Evolutionary conservation across 331 rosid genomes (phyloP).

Genomic region (Phaseolus coccineus): DNA sequence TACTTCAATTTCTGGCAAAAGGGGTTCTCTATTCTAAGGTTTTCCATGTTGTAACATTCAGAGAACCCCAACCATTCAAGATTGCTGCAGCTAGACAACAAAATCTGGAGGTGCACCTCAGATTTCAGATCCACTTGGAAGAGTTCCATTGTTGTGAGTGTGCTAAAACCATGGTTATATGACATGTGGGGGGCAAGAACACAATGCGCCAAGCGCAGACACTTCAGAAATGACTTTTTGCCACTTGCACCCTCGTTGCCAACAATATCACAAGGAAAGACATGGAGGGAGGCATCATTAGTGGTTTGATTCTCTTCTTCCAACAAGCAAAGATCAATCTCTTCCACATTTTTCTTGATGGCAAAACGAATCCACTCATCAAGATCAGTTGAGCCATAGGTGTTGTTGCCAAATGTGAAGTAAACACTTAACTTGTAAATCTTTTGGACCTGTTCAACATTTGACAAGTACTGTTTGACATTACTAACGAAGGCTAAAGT

Average conservation of each 20-base stretch:
- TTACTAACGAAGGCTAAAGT: not conserved
- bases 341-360: slow-evolving; percentile 34
- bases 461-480: slow-evolving; percentile 38
- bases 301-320: slow-evolving; percentile 43
- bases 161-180: slow-evolving; percentile 17
- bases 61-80: slow-evolving; percentile 43
- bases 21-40: slow-evolving; percentile 27
- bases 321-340: slow-evolving; percentile 48
- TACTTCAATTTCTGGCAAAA: slow-evolving; percentile 40
- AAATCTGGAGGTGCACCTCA: not conserved
- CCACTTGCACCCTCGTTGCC: not conserved
- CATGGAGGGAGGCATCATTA: slow-evolving; percentile 9
- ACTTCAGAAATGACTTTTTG: slow-evolving; percentile 18
- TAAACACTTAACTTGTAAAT: slow-evolving; percentile 32
- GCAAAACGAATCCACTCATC: slow-evolving; percentile 44
- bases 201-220: slow-evolving; percentile 46
- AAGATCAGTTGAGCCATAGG: slow-evolving; percentile 8
- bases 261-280: slow-evolving; percentile 49
- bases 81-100: slow-evolving; percentile 37
- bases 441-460: slow-evolving; percentile 22
- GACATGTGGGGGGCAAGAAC: slow-evolving; percentile 33
- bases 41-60: slow-evolving; percentile 30
- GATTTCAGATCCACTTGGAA: slow-evolving; percentile 43
- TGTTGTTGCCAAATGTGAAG: slow-evolving; percentile 37
- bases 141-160: slow-evolving; percentile 41